Percentiles rank a stretch among this genome's conserved stretches.
Conservation (phyloP, 163 green algal genomes). For the Volvox carteri region DNA sequence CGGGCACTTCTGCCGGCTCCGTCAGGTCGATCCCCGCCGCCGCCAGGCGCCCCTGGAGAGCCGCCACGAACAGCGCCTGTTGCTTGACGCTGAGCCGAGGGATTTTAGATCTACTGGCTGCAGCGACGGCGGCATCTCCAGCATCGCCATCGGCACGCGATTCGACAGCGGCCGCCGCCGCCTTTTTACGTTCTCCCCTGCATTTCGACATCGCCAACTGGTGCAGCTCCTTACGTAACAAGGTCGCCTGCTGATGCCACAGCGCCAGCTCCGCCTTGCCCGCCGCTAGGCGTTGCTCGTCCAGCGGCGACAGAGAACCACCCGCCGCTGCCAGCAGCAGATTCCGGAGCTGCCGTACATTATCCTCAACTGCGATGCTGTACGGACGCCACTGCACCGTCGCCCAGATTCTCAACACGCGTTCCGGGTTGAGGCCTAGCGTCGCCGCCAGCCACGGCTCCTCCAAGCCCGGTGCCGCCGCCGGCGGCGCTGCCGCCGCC, state of each 20-base stretch:
- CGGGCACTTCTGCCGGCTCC: not conserved
- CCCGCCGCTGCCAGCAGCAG: not conserved
- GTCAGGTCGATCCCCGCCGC: not conserved
- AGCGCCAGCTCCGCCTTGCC: not conserved
- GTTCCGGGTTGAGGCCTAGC: not conserved
- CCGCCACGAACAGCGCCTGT: not conserved
- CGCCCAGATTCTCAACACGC: not conserved
- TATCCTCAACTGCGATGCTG: not conserved
- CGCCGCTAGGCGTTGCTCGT: constrained; percentile 13
- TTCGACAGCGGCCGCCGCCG: not conserved
- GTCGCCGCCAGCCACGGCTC: constrained; percentile 8
- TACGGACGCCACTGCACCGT: not conserved
- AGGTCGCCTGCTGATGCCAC: not conserved
- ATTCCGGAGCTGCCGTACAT: not conserved
- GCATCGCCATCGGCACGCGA: not conserved
- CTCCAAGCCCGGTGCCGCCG: not conserved
- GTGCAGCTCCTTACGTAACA: not conserved
- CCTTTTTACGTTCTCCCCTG: not conserved
- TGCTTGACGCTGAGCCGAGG: not conserved
- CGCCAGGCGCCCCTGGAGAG: not conserved
- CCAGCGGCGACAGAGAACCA: not conserved
- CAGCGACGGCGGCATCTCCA: not conserved
- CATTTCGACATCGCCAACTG: not conserved
- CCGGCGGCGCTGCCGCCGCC: not conserved
- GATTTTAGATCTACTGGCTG: not conserved